Conservation (phyloP, 2,329 filamentous ascomycete species). For the Westerdykella aurantiaca region DNA sequence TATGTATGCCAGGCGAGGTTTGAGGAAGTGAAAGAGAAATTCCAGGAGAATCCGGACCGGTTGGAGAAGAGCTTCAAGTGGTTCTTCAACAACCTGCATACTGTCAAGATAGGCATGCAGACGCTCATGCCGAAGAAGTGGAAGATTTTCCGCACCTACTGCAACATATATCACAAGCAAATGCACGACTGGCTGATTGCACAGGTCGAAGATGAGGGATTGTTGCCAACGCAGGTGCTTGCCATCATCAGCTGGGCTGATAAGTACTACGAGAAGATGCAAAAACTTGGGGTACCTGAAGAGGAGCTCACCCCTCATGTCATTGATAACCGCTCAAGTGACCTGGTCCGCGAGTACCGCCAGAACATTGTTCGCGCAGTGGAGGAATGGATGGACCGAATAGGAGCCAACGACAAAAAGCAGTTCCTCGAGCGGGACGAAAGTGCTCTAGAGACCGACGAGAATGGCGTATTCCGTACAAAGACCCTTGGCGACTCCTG, state of each 20-base stretch:
- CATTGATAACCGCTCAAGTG: constrained; percentile 81
- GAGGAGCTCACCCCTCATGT: constrained; percentile 78
- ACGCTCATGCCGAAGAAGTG: constrained; percentile 91
- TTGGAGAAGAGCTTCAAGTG: constrained; percentile 87
- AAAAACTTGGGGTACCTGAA: constrained; percentile 72
- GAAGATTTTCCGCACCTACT: constrained; percentile 89
- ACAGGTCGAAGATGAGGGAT: constrained; percentile 75
- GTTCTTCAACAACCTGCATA: constrained; percentile 97
- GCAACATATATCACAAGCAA: constrained; percentile 80
- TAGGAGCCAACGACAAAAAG: constrained; percentile 73
- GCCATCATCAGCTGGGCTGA: constrained; percentile 93
- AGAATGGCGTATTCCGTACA: constrained; percentile 86
- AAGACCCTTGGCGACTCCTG: constrained; percentile 91
- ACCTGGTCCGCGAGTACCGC: constrained; percentile 89
- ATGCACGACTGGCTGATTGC: constrained; percentile 92
- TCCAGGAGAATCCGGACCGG: constrained; percentile 74
- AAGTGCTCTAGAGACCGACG: constrained; percentile 78
- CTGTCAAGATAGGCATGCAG: constrained; percentile 88
- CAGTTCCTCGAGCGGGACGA: constrained; percentile 73
- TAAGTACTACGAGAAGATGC: constrained; percentile 95
- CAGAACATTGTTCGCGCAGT: constrained; percentile 92
- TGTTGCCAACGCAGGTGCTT: constrained; percentile 81
- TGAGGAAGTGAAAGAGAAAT: constrained; percentile 63
- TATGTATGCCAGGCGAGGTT: constrained; percentile 70
- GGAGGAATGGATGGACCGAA: constrained; percentile 96